Conservation (phyloP, 441 rosid genomes). For the Croton setiger region DNA sequence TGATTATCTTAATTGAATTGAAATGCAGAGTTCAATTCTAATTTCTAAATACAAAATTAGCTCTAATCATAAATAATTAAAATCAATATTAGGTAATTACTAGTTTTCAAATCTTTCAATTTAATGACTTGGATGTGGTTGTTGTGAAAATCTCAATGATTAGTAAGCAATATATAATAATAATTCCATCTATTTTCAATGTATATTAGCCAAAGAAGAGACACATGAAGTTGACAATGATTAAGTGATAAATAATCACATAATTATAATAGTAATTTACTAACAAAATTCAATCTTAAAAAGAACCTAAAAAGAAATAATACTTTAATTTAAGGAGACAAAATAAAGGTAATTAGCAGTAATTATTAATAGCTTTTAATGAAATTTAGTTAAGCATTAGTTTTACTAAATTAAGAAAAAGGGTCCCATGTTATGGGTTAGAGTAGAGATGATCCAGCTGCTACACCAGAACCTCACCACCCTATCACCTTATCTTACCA, state of each 20-base stretch:
- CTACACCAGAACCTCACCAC: background rate
- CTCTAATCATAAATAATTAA: too few species aligned
- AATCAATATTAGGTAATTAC: too few species aligned
- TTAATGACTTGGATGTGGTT: background rate
- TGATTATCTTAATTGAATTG: too few species aligned
- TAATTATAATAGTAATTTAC: background rate
- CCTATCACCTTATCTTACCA: too few species aligned
- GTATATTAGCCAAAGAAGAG: too few species aligned
- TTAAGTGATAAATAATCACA: background rate
- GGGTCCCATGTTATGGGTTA: slow-evolving; percentile 5
- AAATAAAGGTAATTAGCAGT: too few species aligned
- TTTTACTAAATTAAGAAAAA: background rate
- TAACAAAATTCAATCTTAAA: background rate
- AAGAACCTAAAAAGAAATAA: background rate
- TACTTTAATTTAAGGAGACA: background rate
- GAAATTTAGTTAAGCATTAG: background rate
- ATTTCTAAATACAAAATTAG: too few species aligned
- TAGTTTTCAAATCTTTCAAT: background rate
- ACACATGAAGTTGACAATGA: slow-evolving; percentile 1
- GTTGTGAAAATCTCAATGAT: background rate
- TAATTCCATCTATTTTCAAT: background rate
- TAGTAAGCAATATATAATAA: background rate
- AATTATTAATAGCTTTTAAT: background rate
- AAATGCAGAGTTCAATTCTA: too few species aligned
- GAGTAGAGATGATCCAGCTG: background rate